Percentiles rank a stretch among this genome's conserved stretches.
Conservation (phyloP, 2,329 filamentous ascomycete genomes). For the Fusarium xylarioides region DNA sequence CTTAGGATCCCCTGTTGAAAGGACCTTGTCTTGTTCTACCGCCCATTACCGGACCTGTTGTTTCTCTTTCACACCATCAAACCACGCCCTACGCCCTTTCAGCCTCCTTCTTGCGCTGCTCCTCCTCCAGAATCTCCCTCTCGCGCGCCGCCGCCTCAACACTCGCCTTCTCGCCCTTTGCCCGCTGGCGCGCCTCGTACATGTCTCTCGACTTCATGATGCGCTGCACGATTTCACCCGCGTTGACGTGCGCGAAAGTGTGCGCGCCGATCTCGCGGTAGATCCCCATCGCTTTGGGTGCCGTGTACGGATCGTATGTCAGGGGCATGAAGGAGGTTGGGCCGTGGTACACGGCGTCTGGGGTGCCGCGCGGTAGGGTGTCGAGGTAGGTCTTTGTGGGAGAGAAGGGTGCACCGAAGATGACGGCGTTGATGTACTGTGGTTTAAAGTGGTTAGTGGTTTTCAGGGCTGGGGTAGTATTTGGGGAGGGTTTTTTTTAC, state of each 20-base stretch:
- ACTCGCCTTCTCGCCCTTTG: slow-evolving; percentile 87
- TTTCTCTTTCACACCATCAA: neutral
- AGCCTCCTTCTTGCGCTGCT: slow-evolving; percentile 61
- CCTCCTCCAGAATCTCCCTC: slow-evolving; percentile 70
- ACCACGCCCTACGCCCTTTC: slow-evolving; percentile 45
- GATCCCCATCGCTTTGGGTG: slow-evolving; percentile 82
- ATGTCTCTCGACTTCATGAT: slow-evolving; percentile 87
- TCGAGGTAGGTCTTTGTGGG: slow-evolving; percentile 82
- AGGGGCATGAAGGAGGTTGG: slow-evolving; percentile 88
- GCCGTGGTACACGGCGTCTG: slow-evolving; percentile 92
- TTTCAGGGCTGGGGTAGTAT: neutral
- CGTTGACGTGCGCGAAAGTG: slow-evolving; percentile 86
- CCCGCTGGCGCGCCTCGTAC: slow-evolving; percentile 90
- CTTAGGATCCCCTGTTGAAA: slow-evolving; percentile 38
- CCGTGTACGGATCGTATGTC: slow-evolving; percentile 82
- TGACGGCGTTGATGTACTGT: slow-evolving; percentile 84
- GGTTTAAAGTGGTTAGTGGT: slow-evolving; percentile 7
- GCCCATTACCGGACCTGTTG: slow-evolving; percentile 6
- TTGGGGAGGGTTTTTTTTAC: slow-evolving; percentile 62
- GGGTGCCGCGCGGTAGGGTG: slow-evolving; percentile 76
- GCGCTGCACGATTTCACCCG: slow-evolving; percentile 87
- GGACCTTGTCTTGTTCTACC: slow-evolving; percentile 6
- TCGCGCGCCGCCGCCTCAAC: slow-evolving; percentile 73
- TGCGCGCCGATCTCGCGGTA: slow-evolving; percentile 82
- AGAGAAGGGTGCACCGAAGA: slow-evolving; percentile 91